Evolutionary conservation across 176 grass and related monocot species (phyloP), one percentile per base, ranked within the genome.

Genomic region (Eragrostis nindensis): DNA sequence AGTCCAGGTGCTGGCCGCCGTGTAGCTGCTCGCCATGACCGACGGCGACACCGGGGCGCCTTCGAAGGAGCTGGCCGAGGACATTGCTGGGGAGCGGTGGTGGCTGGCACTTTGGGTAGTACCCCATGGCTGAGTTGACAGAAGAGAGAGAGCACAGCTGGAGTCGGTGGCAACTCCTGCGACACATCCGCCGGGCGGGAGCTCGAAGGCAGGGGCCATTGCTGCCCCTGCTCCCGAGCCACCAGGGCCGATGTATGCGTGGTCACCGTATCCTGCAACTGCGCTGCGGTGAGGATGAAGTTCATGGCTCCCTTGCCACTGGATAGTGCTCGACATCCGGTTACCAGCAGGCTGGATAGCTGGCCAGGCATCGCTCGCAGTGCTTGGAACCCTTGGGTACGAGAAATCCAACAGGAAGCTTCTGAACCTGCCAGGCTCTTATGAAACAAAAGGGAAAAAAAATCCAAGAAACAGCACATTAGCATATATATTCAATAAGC

Each of bases 71-170:
- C 83, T 82, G 66, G 73, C 38, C 42, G 67, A 42, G 8, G 88
- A 77, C 65, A 80, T 87, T 47, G 74, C 77, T 32, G 68, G 71
- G 11, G 66, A 57, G 73, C 75, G 43, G 89, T 71, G 68, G 65
- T 89, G 71, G 70, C 52, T 86, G 78, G 67, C 52, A 41, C 74
- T 82, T 57, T 87, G 85, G 62, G 82, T 83, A 25, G 44, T 70
- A 60, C 66, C 78, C 82, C 82, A 88, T 62, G 82, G 88, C 79
- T 88, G 92, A 74, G 88, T 86, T 94, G 92, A 94, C 92, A 94
- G 92, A 94, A 94, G 92, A 94, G 92, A 94, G 92, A 94, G 92
- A 94, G 92, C 92, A 94, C 92, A 94, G 92, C 85, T 91, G 40
- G 88, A 94, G 82, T 94, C 88, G n/a, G 85, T 59, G 85, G 82